Percentiles rank a stretch among this genome's conserved stretches.
phyloP scores from a whole-genome alignment of 2,329 filamentous ascomycete genomes.

The Ophiocordyceps polyrhachis-furcata region DNA sequence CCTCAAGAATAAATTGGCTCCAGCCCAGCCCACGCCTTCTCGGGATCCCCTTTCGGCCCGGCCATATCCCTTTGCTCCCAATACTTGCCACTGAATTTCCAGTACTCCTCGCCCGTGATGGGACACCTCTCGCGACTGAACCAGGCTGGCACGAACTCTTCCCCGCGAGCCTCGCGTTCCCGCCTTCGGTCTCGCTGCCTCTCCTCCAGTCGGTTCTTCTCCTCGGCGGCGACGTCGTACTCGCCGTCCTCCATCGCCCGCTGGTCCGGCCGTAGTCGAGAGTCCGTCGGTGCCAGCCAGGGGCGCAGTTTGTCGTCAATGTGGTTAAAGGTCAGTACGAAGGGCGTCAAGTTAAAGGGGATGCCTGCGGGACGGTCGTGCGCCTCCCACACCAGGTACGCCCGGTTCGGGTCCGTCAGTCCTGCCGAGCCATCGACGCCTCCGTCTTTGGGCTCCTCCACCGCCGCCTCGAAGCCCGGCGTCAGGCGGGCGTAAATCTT shows the following conservation, averaged over 20 bases:
- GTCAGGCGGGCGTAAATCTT: conserved; percentile 89
- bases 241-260: conserved; percentile 97
- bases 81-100: conserved; percentile 77
- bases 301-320: conserved; percentile 64
- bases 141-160: conserved; percentile 73
- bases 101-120: conserved; percentile 74
- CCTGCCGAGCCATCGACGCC: conserved; percentile 29
- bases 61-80: conserved; percentile 58
- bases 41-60: conserved; percentile 34
- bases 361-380: conserved; percentile 65
- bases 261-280: conserved; percentile 82
- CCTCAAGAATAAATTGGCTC: conserved; percentile 49
- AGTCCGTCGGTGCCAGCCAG: conserved; percentile 79
- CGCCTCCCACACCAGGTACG: conserved; percentile 85
- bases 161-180: conserved; percentile 54
- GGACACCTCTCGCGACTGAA: conserved; percentile 57
- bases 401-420: conserved; percentile 49
- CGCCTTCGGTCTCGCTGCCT: conserved; percentile 65
- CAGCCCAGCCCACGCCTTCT: conserved; percentile 45
- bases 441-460: conserved; percentile 34
- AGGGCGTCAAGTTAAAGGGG: conserved; percentile 93
- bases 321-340: conserved; percentile 86
- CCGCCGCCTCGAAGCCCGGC: conserved; percentile 66
- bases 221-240: conserved; percentile 79
- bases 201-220: conserved; percentile 91